Percentiles rank a stretch among this genome's conserved stretches.
Evolutionary conservation across 805 yeast genomes (phyloP).

Genomic region (Kuraishia hungarica): DNA sequence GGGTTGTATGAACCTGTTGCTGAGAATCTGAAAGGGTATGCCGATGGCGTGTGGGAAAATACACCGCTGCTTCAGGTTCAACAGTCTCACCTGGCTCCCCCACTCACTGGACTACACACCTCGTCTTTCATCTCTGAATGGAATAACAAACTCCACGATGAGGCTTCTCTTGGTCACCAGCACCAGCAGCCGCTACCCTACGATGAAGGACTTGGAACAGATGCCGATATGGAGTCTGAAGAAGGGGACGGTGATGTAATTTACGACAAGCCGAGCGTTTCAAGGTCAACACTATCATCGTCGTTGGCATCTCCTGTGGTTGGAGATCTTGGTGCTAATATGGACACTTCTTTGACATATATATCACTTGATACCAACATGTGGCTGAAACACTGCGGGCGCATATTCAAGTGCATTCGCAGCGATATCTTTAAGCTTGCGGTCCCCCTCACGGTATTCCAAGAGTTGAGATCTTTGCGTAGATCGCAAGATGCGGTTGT

Average conservation of each 20-base stretch:
- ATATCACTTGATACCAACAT: conserved; percentile 70
- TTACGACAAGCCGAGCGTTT: conserved; percentile 11
- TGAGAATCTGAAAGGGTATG: neutral
- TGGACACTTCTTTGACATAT: conserved; percentile 48
- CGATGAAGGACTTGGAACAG: neutral
- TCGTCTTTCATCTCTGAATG: neutral
- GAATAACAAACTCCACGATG: neutral
- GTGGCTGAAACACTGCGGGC: conserved; percentile 77
- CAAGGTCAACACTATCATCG: neutral
- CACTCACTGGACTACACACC: neutral
- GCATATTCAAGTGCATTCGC: conserved; percentile 59
- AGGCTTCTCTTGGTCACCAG: neutral
- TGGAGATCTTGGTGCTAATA: conserved; percentile 48
- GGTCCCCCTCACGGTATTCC: conserved; percentile 70
- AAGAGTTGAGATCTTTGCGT: conserved; percentile 63
- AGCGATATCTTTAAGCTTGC: conserved; percentile 49
- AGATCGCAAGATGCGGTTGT: conserved; percentile 65
- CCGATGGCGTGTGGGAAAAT: neutral
- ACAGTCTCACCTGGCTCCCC: neutral
- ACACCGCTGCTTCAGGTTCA: conserved; percentile 9
- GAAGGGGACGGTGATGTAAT: conserved; percentile 8
- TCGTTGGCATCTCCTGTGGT: conserved; percentile 5
- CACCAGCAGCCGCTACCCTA: neutral
- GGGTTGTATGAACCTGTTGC: neutral
- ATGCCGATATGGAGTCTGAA: conserved; percentile 2